A percentile compares a stretch with the other conserved stretches of the same genome.
phyloP scores from a whole-genome alignment of 345 rosid genomes.

The Dimocarpus longan region DNA sequence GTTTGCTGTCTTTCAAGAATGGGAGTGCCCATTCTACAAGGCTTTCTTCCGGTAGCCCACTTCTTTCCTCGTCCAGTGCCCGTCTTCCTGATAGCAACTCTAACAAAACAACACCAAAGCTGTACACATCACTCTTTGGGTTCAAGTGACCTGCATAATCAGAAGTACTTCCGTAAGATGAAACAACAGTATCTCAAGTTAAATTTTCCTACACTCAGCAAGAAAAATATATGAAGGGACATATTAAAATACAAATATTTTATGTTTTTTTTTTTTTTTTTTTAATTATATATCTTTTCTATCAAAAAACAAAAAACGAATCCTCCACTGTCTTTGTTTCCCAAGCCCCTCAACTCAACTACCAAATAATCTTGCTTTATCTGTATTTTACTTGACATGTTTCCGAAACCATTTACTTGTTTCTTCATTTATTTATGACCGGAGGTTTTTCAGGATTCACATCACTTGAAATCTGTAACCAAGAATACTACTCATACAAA shows the following conservation, averaged over 20 bases:
- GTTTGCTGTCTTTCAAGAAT: slow-evolving; percentile 58
- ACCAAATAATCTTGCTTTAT: background rate
- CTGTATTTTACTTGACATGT: background rate
- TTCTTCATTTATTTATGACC: background rate
- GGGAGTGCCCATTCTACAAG: slow-evolving; percentile 89
- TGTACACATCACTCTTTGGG: slow-evolving; percentile 86
- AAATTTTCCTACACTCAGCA: background rate
- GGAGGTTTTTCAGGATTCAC: background rate
- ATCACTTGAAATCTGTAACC: background rate
- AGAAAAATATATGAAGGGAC: background rate
- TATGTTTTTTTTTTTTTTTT: background rate
- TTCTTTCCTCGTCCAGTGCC: slow-evolving; percentile 60
- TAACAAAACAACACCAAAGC: slow-evolving; percentile 81
- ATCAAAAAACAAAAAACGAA: background rate
- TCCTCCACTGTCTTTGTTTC: background rate
- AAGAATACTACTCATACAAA: background rate
- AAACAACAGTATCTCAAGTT: background rate
- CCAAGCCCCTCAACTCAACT: background rate
- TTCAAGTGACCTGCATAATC: slow-evolving; percentile 75
- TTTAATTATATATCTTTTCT: background rate
- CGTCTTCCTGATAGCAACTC: slow-evolving; percentile 74
- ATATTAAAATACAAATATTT: background rate
- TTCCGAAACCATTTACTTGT: too few species aligned
- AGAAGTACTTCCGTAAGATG: slow-evolving; percentile 3
- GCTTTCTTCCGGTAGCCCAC: slow-evolving; percentile 52